Evolutionary conservation across 139 green algal species (phyloP).

Genomic region (Gonium pectorale): DNA sequence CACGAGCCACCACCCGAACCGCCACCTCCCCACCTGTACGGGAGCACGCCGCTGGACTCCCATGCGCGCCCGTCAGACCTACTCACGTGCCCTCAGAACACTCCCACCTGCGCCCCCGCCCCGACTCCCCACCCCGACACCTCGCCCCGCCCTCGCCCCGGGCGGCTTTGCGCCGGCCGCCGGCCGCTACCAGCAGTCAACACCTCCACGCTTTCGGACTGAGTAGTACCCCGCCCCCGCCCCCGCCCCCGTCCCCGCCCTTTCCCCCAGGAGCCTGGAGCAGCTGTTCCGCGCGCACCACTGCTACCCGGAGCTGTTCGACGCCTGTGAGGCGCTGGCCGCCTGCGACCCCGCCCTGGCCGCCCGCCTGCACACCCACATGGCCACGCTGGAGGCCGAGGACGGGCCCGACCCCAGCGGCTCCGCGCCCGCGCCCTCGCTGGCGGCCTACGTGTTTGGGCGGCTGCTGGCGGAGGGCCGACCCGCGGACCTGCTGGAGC

Average conservation of each 20-base stretch:
- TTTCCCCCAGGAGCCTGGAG: conserved; percentile 38
- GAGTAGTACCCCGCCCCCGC: no score
- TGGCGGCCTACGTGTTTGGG: conserved; percentile 48
- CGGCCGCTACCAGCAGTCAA: no score
- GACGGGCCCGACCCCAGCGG: conserved; percentile 8
- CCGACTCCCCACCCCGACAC: no score
- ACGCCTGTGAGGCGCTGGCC: conserved; percentile 34
- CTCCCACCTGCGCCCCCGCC: no score
- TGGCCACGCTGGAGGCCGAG: conserved; percentile 44
- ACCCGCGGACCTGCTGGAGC: conserved; percentile 53
- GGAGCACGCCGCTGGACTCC: no score
- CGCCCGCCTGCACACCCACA: conserved; percentile 49
- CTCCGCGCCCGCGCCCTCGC: not conserved
- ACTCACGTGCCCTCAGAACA: no score
- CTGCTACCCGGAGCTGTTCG: conserved; percentile 55
- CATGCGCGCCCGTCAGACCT: no score
- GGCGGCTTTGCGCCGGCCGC: no score
- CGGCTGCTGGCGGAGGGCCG: conserved; percentile 41
- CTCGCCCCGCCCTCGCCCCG: no score
- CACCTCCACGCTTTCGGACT: no score
- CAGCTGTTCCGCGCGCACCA: conserved; percentile 54
- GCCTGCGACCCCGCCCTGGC: not conserved
- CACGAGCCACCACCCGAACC: no score
- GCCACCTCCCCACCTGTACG: no score
- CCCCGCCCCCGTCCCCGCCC: not conserved